A percentile compares a stretch with the other conserved stretches of the same genome.
phyloP scores from a whole-genome alignment of 768 basidiomycete genomes.

The Lactarius evosmus region DNA sequence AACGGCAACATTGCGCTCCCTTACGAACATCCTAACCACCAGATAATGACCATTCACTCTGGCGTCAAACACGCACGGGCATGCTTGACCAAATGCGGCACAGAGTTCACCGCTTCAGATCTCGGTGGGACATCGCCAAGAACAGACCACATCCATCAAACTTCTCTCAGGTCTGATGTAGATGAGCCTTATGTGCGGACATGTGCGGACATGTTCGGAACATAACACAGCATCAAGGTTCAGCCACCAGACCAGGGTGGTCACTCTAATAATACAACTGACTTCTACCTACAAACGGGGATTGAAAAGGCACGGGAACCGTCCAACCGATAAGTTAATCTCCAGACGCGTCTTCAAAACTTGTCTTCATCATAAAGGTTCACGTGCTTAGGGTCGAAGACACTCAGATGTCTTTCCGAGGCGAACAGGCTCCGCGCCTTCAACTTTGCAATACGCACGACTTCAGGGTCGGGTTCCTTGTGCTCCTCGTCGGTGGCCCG shows the following conservation, averaged over 20 bases:
- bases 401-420: neutral
- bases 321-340: neutral
- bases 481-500: neutral
- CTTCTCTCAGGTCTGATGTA: too few relatives aligned
- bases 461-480: constrained; percentile 6
- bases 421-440: constrained; percentile 7
- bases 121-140: neutral
- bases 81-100: too few relatives aligned
- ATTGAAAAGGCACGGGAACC: too few relatives aligned
- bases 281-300: neutral
- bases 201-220: neutral
- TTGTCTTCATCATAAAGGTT: constrained; percentile 16
- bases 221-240: neutral
- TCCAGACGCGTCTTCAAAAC: neutral
- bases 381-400: too few relatives aligned
- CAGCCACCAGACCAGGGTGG: neutral
- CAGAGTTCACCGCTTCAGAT: too few relatives aligned
- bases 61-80: too few relatives aligned
- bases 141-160: neutral
- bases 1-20: too few relatives aligned
- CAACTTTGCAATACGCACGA: constrained; percentile 1
- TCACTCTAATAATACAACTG: neutral
- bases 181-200: too few relatives aligned
- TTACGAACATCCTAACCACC: too few relatives aligned
- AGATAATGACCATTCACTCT: too few relatives aligned